Evolutionary conservation across 768 basidiomycete genomes (phyloP).

Genomic region (Mycena epipterygia): DNA sequence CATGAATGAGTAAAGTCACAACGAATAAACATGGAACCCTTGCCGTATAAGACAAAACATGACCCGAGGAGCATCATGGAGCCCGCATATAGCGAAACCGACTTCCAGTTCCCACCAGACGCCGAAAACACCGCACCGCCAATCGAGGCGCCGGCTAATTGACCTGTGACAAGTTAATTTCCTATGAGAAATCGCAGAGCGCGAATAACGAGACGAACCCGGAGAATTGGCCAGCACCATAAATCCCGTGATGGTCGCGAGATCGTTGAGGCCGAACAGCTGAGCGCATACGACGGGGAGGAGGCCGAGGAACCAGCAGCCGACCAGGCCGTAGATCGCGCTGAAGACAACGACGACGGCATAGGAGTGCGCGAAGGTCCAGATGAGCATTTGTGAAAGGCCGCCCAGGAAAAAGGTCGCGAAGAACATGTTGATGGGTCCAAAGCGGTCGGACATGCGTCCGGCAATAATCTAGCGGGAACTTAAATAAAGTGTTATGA

Average conservation of each 20-base stretch:
- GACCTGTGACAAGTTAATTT: constrained; percentile 34
- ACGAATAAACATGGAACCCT: background rate
- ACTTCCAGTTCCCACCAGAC: constrained; percentile 47
- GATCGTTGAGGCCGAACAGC: constrained; percentile 41
- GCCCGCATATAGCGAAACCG: constrained; percentile 47
- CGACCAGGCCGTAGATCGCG: constrained; percentile 50
- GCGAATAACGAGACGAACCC: constrained; percentile 16
- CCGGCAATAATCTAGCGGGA: constrained; percentile 48
- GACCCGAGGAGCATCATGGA: constrained; percentile 46
- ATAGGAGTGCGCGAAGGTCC: constrained; percentile 52
- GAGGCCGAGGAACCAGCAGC: constrained; percentile 51
- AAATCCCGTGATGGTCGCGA: constrained; percentile 42
- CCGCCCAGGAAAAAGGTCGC: constrained; percentile 50
- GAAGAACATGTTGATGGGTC: constrained; percentile 56
- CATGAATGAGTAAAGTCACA: background rate
- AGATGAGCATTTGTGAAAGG: constrained; percentile 52
- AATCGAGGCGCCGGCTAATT: constrained; percentile 48
- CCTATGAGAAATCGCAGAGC: background rate
- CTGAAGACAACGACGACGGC: constrained; percentile 47
- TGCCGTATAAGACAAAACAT: constrained; percentile 47
- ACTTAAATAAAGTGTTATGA: background rate
- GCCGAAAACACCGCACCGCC: constrained; percentile 47
- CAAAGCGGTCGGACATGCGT: constrained; percentile 52
- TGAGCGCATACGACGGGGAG: constrained; percentile 47
- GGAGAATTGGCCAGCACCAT: constrained; percentile 42